Evolutionary conservation across 371 early-diverging fungal species (phyloP), one percentile per base, ranked within the genome.

Genomic region (Blakeslea trispora): DNA sequence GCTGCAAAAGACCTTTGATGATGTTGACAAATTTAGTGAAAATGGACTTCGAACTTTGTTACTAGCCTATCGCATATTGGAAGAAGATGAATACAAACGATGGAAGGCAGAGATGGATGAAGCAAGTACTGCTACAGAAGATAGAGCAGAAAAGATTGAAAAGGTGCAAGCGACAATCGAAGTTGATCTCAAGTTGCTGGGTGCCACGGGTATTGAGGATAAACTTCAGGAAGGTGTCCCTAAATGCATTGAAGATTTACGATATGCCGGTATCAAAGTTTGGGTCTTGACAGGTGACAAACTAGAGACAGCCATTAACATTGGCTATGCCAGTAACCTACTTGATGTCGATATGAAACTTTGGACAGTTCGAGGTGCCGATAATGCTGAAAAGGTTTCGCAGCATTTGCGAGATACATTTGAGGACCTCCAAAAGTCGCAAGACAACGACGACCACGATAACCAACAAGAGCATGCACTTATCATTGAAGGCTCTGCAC

Each of bases 251-350:
- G 88, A 84, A 17, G 74, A 86, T 7, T 79, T 99, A 6, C 78
- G 88, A 13, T 79, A 88, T 23, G 96, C 97, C 1, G 98, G 98
- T 1, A 95, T 99, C 68, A 93, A 94, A 67, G 85, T 99, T 34
- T 99, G 99, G 99, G 99, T 99, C 31, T 71, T 99, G 53, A 99
- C 99, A 3, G 99, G 99, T 44, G 99, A 99, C 75, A 99, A 99
- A 75, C 74, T 96, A 73, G 99, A 99, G 72, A 99, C 99, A 0
- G 99, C 99, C n/a, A 94, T 96, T 75, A 94, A 94, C 71, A 94
- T 98, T 68, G 97, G 96, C 0, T 96, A 95, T 72, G 87, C 93
- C 0, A 90, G 90, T 51, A 88, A 89, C 45, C 68, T 98, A 28
- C 68, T 98, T 17, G 84, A 87, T 41, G 75, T 77, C 37, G 79